Evolutionary conservation across 2,329 filamentous ascomycete genomes (phyloP).

Genomic region (Thielaviopsis ethacetica): DNA sequence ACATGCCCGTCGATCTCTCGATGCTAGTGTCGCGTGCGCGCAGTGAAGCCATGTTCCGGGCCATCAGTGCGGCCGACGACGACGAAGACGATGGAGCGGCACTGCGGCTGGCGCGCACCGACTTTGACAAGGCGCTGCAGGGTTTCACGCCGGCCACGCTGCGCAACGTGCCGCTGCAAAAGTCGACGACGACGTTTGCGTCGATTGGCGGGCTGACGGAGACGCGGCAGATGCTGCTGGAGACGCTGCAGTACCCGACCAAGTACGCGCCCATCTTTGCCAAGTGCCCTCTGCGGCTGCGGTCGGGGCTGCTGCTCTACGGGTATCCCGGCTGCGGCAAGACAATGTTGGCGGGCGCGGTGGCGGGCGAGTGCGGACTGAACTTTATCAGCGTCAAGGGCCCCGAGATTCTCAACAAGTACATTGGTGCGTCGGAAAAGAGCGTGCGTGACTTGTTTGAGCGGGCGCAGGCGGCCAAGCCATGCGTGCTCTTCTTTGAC

Average conservation of each 20-base stretch:
- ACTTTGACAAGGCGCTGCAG: conserved; percentile 73
- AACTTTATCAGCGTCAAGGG: conserved; percentile 99
- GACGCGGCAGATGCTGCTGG: conserved; percentile 79
- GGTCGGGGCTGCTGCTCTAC: conserved; percentile 83
- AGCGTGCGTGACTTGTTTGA: conserved; percentile 90
- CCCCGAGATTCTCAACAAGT: conserved; percentile 96
- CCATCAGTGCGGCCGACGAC: conserved; percentile 39
- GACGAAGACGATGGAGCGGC: conserved; percentile 23
- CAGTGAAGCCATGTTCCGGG: conserved; percentile 82
- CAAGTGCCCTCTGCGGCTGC: conserved; percentile 83
- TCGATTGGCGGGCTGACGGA: conserved; percentile 78
- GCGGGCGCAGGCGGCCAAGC: conserved; percentile 73
- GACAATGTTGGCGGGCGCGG: conserved; percentile 83
- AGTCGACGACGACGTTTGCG: conserved; percentile 80
- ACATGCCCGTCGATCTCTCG: conserved; percentile 89
- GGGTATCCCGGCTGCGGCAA: conserved; percentile 95
- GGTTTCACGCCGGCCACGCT: conserved; percentile 92
- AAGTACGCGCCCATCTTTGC: conserved; percentile 97
- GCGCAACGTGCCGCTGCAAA: conserved; percentile 84
- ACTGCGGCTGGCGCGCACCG: conserved; percentile 50
- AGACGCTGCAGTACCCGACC: conserved; percentile 92
- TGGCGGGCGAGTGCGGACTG: conserved; percentile 92
- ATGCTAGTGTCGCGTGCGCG: conserved; percentile 74
- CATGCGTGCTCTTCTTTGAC: conserved; percentile 94
- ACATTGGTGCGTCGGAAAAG: conserved; percentile 95